Percentiles rank a stretch among this genome's conserved stretches.
Evolutionary conservation across 1,284 basidiomycete species (phyloP).

Genomic region (Cryptococcus hybrid): DNA sequence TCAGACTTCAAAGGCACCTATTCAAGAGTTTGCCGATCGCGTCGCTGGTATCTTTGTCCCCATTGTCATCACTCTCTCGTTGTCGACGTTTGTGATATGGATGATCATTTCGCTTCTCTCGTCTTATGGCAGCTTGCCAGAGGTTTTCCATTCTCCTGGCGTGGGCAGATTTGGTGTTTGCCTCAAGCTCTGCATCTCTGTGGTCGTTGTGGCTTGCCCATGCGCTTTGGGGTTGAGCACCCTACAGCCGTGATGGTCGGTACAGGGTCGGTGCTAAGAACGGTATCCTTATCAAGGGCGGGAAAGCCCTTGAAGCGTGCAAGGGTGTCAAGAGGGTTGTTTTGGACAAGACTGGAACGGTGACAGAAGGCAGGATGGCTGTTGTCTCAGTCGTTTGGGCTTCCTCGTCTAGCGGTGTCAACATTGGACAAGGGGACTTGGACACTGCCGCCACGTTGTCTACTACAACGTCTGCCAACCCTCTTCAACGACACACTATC

Average conservation of each 20-base stretch:
- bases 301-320: slow-evolving; percentile 88
- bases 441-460: slow-evolving; percentile 41
- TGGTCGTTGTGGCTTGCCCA: slow-evolving; percentile 97
- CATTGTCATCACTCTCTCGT: slow-evolving; percentile 76
- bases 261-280: slow-evolving; percentile 93
- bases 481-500: slow-evolving; percentile 59
- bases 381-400: slow-evolving; percentile 78
- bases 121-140: slow-evolving; percentile 63
- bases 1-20: slow-evolving; percentile 96
- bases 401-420: slow-evolving; percentile 32
- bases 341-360: slow-evolving; percentile 97
- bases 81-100: slow-evolving; percentile 83
- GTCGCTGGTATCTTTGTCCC: slow-evolving; percentile 97
- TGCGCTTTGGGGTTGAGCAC: slow-evolving; percentile 96
- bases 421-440: slow-evolving; percentile 16
- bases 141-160: slow-evolving; percentile 79
- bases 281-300: slow-evolving; percentile 98
- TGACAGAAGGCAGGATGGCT: slow-evolving; percentile 80
- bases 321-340: slow-evolving; percentile 76
- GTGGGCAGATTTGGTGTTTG: slow-evolving; percentile 86
- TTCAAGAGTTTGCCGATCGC: slow-evolving; percentile 93
- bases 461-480: slow-evolving; percentile 41
- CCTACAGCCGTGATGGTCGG: slow-evolving; percentile 99
- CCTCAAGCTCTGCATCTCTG: slow-evolving; percentile 95
- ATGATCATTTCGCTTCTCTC: slow-evolving; percentile 69